Evolutionary conservation across 768 basidiomycete genomes (phyloP), one percentile per base, ranked within the genome.

Genomic region (Rhodotorula toruloides): DNA sequence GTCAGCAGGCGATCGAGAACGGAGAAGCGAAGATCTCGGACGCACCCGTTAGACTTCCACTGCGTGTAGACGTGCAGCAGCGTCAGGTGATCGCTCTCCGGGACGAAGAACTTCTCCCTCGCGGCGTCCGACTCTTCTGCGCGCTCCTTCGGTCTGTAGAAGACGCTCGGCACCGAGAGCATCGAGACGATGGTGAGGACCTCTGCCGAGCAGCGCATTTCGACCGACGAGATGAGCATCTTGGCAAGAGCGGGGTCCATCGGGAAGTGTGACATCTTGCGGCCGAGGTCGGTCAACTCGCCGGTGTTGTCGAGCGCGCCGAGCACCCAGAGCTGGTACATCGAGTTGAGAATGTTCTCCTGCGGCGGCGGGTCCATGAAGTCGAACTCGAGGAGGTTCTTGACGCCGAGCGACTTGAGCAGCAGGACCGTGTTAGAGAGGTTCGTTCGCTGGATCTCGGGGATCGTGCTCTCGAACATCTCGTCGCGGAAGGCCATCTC

Each of bases 291-390:
- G 4, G 94, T 99, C 67, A 99, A 81, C 79, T 99, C 90, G n/a
- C 96, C 93, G 43, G 93, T 86, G 73, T 97, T 99, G 80, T 98
- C 91, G 32, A 99, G 82, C 13, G 96, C 96, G 42, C 93, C 93
- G 39, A 99, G 86, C 5, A 97, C 93, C 96, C 96, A 99, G 42
- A 99, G 85, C 77, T 98, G 96, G 77, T 97, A 99, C 92, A 97
- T 97, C 11, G 94, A 98, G 77, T 98, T 97, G 49, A 99, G 81
- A 73, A 98, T 99, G 76, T 97, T 97, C 58, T 90, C 90, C 87
- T 92, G 92, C n/a, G 96, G 96, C 29, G 96, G 96, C n/a, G 96
- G 96, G 77, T 99, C 96, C 96, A 99, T 98, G 76, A 99, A 99
- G 78, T 98, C 94, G 75, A 98, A 99, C 78, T 99, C 94, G 29